Evolutionary conservation across 2,329 filamentous ascomycete species (phyloP).

Genomic region (Cercospora berteroae): DNA sequence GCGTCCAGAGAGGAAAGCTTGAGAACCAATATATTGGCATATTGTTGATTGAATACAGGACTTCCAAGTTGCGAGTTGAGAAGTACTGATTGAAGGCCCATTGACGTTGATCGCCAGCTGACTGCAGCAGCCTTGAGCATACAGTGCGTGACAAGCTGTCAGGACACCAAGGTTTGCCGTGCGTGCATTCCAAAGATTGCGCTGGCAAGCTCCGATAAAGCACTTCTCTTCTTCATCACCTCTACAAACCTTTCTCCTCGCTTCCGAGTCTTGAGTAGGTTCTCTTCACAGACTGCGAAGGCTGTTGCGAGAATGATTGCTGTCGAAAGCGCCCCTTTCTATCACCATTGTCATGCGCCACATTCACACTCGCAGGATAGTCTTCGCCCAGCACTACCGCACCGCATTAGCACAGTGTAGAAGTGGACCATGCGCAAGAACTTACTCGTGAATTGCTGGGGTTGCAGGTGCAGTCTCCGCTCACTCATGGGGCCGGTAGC

Average conservation of each 20-base stretch:
- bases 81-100: no score
- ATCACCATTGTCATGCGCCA: conserved; percentile 9
- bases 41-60: no score
- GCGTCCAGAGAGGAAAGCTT: no score
- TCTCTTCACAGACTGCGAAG: conserved; percentile 1
- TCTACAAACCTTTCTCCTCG: conserved; percentile 9
- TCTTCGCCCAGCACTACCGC: conserved; percentile 35
- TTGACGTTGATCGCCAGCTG: no score
- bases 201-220: not conserved
- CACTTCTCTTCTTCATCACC: not conserved
- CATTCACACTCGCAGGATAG: conserved; percentile 34
- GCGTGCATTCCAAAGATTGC: no score
- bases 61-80: no score
- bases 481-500: conserved; percentile 32
- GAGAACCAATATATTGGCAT: no score
- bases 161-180: no score
- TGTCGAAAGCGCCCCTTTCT: conserved; percentile 13
- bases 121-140: no score
- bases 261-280: conserved; percentile 8
- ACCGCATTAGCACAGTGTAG: not conserved
- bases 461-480: conserved; percentile 27
- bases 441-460: conserved; percentile 34
- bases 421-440: not conserved
- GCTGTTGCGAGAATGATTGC: not conserved
- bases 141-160: no score